Percentiles rank a stretch among this genome's conserved stretches.
Evolutionary conservation across 768 basidiomycete genomes (phyloP).

Genomic region (Sporobolomyces pararoseus): DNA sequence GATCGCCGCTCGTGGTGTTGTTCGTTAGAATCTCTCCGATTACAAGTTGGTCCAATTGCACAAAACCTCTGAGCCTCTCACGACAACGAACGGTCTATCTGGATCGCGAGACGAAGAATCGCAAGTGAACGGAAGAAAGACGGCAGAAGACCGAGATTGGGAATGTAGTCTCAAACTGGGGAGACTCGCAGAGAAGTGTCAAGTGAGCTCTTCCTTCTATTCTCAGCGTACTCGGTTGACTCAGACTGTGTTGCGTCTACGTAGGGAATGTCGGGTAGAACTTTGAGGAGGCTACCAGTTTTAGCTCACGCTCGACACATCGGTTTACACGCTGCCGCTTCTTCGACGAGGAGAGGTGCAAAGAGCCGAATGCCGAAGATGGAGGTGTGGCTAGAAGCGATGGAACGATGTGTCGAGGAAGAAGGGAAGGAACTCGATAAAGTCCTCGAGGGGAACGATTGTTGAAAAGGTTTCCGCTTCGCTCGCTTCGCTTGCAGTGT

Average conservation of each 20-base stretch:
- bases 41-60: constrained; percentile 32
- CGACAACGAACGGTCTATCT: no score
- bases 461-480: not conserved
- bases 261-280: constrained; percentile 83
- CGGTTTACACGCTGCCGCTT: constrained; percentile 40
- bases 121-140: not conserved
- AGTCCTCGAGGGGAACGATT: constrained; percentile 30
- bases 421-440: constrained; percentile 47
- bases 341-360: not conserved
- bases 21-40: constrained; percentile 31
- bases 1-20: not conserved
- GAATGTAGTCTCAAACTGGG: constrained; percentile 26
- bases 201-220: constrained; percentile 56
- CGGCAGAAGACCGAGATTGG: constrained; percentile 8
- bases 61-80: not conserved
- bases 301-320: constrained; percentile 83
- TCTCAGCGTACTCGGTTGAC: no score
- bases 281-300: constrained; percentile 86
- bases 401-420: constrained; percentile 67
- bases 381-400: constrained; percentile 75
- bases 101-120: not conserved
- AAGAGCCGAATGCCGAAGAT: constrained; percentile 47
- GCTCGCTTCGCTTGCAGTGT: not conserved
- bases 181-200: constrained; percentile 68
- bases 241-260: no score